Evolutionary conservation across 2,329 filamentous ascomycete species (phyloP).

Genomic region (Pseudogymnoascus sp.): DNA sequence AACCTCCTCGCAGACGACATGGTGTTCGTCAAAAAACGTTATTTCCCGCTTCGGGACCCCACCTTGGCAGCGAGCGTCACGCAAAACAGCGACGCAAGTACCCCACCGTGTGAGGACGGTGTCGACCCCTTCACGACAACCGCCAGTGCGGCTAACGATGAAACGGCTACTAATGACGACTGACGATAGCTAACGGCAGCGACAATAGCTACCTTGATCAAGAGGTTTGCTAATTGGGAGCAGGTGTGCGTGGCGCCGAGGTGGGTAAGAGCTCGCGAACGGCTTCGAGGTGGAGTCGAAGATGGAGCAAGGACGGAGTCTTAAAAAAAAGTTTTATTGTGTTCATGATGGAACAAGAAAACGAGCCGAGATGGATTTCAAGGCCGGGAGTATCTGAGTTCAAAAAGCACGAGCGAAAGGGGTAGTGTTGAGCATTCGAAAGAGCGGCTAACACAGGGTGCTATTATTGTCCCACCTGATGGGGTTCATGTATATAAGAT

Average conservation of each 20-base stretch:
- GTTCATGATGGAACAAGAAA: neutral
- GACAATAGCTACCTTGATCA: neutral
- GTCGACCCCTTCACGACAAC: constrained; percentile 1
- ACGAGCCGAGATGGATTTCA: neutral
- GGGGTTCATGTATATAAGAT: constrained; percentile 3
- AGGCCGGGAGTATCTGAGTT: neutral
- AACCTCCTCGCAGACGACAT: neutral
- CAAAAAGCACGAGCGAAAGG: neutral
- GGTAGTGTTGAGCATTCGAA: neutral
- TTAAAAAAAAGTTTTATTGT: too few species aligned
- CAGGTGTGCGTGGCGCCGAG: neutral
- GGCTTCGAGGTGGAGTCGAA: neutral
- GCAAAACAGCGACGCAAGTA: neutral
- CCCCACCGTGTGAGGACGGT: constrained; percentile 1
- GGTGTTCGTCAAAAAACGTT: neutral
- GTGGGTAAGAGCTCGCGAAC: neutral
- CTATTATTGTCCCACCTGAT: neutral
- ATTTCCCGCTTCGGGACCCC: neutral
- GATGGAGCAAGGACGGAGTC: neutral
- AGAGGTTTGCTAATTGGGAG: neutral
- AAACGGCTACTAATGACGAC: neutral
- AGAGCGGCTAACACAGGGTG: constrained; percentile 5
- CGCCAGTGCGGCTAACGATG: neutral
- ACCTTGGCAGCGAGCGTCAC: neutral
- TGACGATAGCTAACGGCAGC: neutral